A percentile compares a stretch with the other conserved stretches of the same genome.
Evolutionary conservation across 805 yeast genomes (phyloP).

Genomic region (Zygoascus tannicola): DNA sequence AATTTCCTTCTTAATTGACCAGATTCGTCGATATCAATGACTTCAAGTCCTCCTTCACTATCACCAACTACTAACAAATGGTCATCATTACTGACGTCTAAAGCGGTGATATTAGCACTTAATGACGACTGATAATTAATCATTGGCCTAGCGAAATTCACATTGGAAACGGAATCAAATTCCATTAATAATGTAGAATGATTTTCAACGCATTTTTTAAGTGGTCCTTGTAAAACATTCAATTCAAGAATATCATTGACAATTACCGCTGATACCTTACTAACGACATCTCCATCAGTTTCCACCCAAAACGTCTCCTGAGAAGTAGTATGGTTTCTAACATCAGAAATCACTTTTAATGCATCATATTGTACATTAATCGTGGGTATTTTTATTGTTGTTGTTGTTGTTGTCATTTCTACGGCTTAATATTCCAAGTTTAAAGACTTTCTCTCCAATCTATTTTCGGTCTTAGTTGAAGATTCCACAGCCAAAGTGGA

Average conservation of each 20-base stretch:
- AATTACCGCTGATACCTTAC: not conserved
- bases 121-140: conserved; percentile 13
- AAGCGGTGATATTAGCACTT: conserved; percentile 22
- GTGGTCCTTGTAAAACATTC: conserved; percentile 2
- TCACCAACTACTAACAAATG: conserved; percentile 29
- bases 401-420: too few species aligned
- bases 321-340: not conserved
- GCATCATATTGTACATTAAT: not conserved
- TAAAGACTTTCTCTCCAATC: too few species aligned
- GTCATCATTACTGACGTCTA: conserved; percentile 30
- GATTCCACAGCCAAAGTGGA: too few species aligned
- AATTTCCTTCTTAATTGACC: conserved; percentile 16
- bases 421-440: too few species aligned
- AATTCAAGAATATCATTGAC: conserved; percentile 5
- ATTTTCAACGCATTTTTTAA: conserved; percentile 9
- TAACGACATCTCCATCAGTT: conserved; percentile 4
- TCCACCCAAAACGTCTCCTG: conserved; percentile 3
- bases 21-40: conserved; percentile 17
- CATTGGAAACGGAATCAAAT: conserved; percentile 8
- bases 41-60: conserved; percentile 27
- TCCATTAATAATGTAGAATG: conserved; percentile 11
- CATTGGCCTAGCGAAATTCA: not conserved
- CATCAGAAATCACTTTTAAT: not conserved
- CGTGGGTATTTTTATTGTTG: not conserved
- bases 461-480: too few species aligned